Base-by-base conservation (phyloP, 2,329 filamentous ascomycete species). In the Clonostachys sp. region DNA sequence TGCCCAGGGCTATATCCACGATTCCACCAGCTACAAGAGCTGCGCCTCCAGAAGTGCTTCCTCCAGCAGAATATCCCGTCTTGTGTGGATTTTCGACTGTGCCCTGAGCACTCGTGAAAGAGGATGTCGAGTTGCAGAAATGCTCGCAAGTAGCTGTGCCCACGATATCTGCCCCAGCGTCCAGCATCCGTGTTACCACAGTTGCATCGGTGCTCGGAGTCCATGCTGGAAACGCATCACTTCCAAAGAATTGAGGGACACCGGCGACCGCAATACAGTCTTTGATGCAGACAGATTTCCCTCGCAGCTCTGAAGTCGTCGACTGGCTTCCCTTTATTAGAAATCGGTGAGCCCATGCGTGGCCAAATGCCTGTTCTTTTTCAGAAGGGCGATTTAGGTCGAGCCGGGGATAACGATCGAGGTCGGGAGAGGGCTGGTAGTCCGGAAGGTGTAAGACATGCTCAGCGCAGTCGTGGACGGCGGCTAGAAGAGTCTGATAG, bases 131-230 rank as follows among this genome's bases (percentile, higher is more conserved):
- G 49, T 72, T 71, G 51, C 74, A 80, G 43, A 74, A 72, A 53
- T 78, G 77, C 50, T 81, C 78, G 48, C 78, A 81, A 0, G 69
- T 69, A 1, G 74, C 66, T 1, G 75, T 79, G 12, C 78, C 72
- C 8, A 70, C 63, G 14, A 81, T 72, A 41, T 70, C 57, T 0
- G 69, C 77, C 0, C 77, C 77, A 3, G 73, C 74, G 14, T 77
- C 70, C 4, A 81, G 58, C 1, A 72, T 59, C 13, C 78, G 61
- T 1, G 69, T 74, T 18, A 80, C 74, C 2, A 80, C 70, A 0
- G 75, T 78, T 0, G 78, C 77, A 56, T 81, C 78, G 4, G 73
- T 73, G 6, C 59, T 64, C 0, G 77, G 74, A 0, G 66, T 74
- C 76, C 77, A 81, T 0, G 68, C 65, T 2, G 57, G 66, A 49